phyloP scores from a whole-genome alignment of 2,329 filamentous ascomycete genomes.

The Aspergillus ochraceus region DNA sequence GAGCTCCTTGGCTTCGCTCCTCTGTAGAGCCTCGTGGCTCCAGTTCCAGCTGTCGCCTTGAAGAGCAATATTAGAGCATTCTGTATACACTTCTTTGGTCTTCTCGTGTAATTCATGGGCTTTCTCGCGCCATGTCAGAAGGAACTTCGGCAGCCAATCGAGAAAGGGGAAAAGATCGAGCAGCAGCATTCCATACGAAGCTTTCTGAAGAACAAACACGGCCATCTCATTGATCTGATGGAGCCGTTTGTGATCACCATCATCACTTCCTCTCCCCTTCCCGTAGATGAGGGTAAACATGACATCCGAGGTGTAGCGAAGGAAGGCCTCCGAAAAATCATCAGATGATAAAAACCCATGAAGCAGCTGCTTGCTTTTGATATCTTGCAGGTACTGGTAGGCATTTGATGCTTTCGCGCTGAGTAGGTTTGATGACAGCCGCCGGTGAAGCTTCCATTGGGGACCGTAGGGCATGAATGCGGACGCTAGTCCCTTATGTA shows the following conservation, averaged over 20 bases:
- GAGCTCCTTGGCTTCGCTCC: slow-evolving; percentile 42
- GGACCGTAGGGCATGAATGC: slow-evolving; percentile 53
- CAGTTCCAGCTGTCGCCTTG: slow-evolving; percentile 21
- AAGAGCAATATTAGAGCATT: slow-evolving; percentile 8
- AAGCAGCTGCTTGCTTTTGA: slow-evolving; percentile 50
- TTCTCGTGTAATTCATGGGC: slow-evolving; percentile 17
- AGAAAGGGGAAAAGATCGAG: slow-evolving; percentile 14
- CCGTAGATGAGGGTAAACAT: slow-evolving; percentile 55
- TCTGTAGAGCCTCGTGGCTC: slow-evolving; percentile 16
- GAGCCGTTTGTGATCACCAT: slow-evolving; percentile 46
- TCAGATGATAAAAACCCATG: slow-evolving; percentile 40
- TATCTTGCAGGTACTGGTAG: slow-evolving; percentile 52
- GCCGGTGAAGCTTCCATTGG: slow-evolving; percentile 47
- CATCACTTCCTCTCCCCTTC: slow-evolving; percentile 42
- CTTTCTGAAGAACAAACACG: slow-evolving; percentile 10
- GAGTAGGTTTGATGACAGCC: slow-evolving; percentile 46
- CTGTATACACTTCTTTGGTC: slow-evolving; percentile 9
- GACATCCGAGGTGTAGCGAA: slow-evolving; percentile 51
- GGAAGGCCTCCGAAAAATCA: slow-evolving; percentile 49
- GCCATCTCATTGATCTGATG: slow-evolving; percentile 49
- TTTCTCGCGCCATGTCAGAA: slow-evolving; percentile 12
- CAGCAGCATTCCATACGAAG: slow-evolving; percentile 5
- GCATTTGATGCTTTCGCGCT: slow-evolving; percentile 44
- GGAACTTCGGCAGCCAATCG: slow-evolving; percentile 1
- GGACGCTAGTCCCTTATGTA: slow-evolving; percentile 41